A percentile compares a stretch with the other conserved stretches of the same genome.
These are phyloP conservation scores for Prunus yedoensis DNA, from an alignment of 331 rosid genomes.

Conservation along the genomic window DNA sequence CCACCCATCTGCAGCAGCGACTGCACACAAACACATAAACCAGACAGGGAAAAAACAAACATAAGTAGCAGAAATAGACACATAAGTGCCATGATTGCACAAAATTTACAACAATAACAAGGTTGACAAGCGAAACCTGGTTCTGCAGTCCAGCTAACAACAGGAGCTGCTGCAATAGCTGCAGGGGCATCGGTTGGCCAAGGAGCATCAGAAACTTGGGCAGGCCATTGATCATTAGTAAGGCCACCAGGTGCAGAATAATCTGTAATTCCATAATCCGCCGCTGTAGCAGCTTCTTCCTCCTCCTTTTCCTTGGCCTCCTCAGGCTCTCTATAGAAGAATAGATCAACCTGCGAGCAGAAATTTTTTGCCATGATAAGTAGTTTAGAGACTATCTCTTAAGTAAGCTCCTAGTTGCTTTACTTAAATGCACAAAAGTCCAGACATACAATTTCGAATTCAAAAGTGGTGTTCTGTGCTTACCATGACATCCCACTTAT, in stretches of 20 bases:
- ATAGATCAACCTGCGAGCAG: constrained; percentile 64
- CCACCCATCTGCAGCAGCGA: constrained; percentile 53
- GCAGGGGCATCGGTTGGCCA: constrained; percentile 47
- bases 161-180: constrained; percentile 30
- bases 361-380: neutral
- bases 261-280: constrained; percentile 42
- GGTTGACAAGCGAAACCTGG: constrained; percentile 24
- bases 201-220: constrained; percentile 49
- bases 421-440: neutral
- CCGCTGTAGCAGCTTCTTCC: constrained; percentile 51
- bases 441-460: no score
- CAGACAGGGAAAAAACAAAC: neutral
- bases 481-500: constrained; percentile 92
- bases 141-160: constrained; percentile 29
- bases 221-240: constrained; percentile 46
- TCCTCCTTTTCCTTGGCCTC: constrained; percentile 63
- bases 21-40: neutral
- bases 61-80: no score
- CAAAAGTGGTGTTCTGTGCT: neutral
- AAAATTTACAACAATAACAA: neutral
- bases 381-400: neutral
- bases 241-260: constrained; percentile 24
- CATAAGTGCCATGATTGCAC: no score
- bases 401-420: neutral
- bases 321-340: constrained; percentile 80